Evolutionary conservation across 2,329 filamentous ascomycete species (phyloP).

Genomic region (Purpureocillium takamizusanense): DNA sequence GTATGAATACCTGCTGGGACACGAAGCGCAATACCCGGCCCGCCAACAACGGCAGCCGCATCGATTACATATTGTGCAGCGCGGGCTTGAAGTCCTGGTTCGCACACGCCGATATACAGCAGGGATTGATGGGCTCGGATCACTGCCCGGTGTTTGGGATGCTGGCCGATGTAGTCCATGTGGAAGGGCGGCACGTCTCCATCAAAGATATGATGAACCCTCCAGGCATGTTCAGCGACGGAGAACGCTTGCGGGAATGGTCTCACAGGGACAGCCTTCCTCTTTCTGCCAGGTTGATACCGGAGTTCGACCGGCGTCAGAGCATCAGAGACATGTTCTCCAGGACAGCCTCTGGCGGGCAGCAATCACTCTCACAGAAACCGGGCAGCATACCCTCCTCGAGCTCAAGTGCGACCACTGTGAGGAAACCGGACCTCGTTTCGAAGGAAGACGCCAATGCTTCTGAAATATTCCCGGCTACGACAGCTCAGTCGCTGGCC

Average conservation of each 20-base stretch:
- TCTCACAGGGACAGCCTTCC: slow-evolving; percentile 57
- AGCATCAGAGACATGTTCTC: slow-evolving; percentile 91
- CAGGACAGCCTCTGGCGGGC: slow-evolving; percentile 19
- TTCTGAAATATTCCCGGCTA: not conserved
- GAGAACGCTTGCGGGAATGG: slow-evolving; percentile 58
- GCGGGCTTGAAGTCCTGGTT: slow-evolving; percentile 75
- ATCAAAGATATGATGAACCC: slow-evolving; percentile 73
- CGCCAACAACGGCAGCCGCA: slow-evolving; percentile 84
- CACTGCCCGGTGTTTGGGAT: slow-evolving; percentile 88
- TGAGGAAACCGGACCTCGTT: not conserved
- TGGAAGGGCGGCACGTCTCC: slow-evolving; percentile 38
- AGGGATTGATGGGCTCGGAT: slow-evolving; percentile 88
- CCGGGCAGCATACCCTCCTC: too few species aligned
- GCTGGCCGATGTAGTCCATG: slow-evolving; percentile 53
- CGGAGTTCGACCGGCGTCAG: slow-evolving; percentile 76
- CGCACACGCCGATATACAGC: slow-evolving; percentile 74
- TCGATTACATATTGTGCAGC: slow-evolving; percentile 88
- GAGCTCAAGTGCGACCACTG: not conserved
- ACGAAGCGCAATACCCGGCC: slow-evolving; percentile 92
- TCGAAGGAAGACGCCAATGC: not conserved
- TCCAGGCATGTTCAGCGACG: slow-evolving; percentile 58
- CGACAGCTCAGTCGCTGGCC: too few species aligned
- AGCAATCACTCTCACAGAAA: too few species aligned
- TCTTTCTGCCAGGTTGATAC: slow-evolving; percentile 72
- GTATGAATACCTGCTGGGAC: slow-evolving; percentile 98